Base-by-base conservation (phyloP, 2,329 filamentous ascomycete genomes). In the Hypoxylon sp. region DNA sequence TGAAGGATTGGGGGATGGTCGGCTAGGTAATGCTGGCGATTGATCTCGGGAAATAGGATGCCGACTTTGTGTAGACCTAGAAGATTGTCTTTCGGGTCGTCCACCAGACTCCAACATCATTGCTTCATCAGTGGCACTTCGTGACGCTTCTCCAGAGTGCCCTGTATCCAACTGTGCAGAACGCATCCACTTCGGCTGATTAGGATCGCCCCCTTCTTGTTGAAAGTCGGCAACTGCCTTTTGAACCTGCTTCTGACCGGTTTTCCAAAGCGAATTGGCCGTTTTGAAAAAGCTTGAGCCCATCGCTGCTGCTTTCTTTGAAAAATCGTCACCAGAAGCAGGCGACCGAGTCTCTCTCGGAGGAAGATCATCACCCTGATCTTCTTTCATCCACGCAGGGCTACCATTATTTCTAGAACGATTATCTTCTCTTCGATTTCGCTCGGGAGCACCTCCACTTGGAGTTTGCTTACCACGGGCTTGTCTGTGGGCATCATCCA, bases 121-220 rank as follows among this genome's bases (percentile, higher is more conserved):
- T 4, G 92, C 93, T 79, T 93, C 90, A 65, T 92, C 87, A 0
- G 90, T 92, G 5, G 85, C 80, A 19, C 81, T 78, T 10, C 75
- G 64, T 26, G 70, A 69, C 49, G 72, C 72, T 65, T 68, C 75
- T 37, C 73, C 65, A 44, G 70, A 73, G 69, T 73, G 78, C 30
- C 68, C 68, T 34, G 77, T 79, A 2, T 83, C 80, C 57, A 81
- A 78, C 44, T 86, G 84, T 2, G 88, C 85, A 59, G 94, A 91
- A 71, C 91, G 89, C 94, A 99, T 97, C 95, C 95, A 99, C 74
- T 92, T 95, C 0, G 95, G 95, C 74, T 97, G 92, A 72, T 77
- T 91, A 2, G 91, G 84, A 73, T 97, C 93, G 24, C 83, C 82
- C n/a, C 89, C 90, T 43, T 85, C 84, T 67, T 87, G 83, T 68